Evolutionary conservation across 441 rosid species (phyloP), one percentile per base, ranked within the genome.

Genomic region (Gossypium schwendimanii): DNA sequence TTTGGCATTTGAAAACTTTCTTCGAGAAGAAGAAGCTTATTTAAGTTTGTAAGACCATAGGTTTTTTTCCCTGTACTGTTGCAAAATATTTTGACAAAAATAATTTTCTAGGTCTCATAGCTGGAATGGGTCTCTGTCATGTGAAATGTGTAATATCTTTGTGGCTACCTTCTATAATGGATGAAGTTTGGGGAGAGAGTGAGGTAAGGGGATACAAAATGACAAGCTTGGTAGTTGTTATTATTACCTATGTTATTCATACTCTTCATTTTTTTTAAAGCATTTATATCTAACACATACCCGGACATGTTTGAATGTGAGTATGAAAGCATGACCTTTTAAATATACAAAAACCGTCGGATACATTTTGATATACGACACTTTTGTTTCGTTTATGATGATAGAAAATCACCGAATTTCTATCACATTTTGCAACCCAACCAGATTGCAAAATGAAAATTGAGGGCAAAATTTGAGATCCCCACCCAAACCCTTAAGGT

Each of bases 21-120:
- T 90, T 88, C 64, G 75, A 90, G 88, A 90, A 88, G 64, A 90
- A 90, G 86, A 88, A 90, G 80, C 80, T 90, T 68, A 85, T 90
- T 63, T 90, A 75, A 80, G 53, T 69, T 47, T 54, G 6, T 33
- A 20, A 5, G 17, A 23, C 33, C 4, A 52, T 23, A 63, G 17
- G 33, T 24, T 7, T 64, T 21, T 10, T 26, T 50, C 5, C 6
- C 5, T 3, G 17, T 45, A 28, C 47, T 63, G 49, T 52, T 61
- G 20, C 53, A 47, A 47, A 36, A 8, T 68, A 31, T 66, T 28
- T 69, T 33, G 52, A 47, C 12, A 12, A 65, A 61, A 71, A 44
- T n/a, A 69, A 59, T 23, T 67, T 36, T 36, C 12, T 71, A 28
- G 5, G 64, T n/a, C 41, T 26, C 20, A 59, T 36, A 36, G 44